phyloP scores from a whole-genome alignment of 345 rosid species.

The Gossypium anomalum region DNA sequence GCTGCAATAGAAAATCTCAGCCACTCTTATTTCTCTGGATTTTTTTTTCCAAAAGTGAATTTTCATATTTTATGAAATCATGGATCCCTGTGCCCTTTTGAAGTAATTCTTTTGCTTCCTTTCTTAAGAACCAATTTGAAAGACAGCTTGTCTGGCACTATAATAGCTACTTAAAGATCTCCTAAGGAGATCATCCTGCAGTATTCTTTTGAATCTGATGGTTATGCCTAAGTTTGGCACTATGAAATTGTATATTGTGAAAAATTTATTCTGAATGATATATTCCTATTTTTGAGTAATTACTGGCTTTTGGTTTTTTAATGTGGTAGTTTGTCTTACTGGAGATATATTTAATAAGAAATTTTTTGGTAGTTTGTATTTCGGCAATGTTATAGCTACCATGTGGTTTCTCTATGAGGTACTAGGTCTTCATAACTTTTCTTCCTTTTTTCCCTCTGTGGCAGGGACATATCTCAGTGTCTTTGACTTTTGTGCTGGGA shows the following conservation, averaged over 20 bases:
- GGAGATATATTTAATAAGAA: background rate
- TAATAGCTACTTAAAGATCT: background rate
- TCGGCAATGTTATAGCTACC: background rate
- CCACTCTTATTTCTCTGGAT: background rate
- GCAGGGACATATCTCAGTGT: constrained; percentile 66
- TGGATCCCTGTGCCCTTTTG: background rate
- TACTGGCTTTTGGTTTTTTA: background rate
- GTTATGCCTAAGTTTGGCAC: background rate
- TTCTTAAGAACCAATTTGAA: background rate
- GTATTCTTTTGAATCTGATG: constrained; percentile 1
- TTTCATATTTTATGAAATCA: background rate
- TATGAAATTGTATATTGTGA: background rate
- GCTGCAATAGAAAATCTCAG: background rate
- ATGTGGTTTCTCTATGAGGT: background rate
- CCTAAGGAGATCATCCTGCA: background rate
- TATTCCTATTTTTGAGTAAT: constrained; percentile 1
- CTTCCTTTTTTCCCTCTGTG: constrained; percentile 1
- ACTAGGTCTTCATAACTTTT: background rate
- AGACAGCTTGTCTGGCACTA: background rate
- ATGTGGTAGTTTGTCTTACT: background rate
- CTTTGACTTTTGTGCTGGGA: constrained; percentile 92
- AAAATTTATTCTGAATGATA: background rate
- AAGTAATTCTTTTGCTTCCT: background rate
- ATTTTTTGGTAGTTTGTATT: background rate
- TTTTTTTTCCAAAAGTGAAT: background rate